A percentile compares a stretch with the other conserved stretches of the same genome.
phyloP scores from a whole-genome alignment of 768 basidiomycete species.

The Leccinum subgranulosum region DNA sequence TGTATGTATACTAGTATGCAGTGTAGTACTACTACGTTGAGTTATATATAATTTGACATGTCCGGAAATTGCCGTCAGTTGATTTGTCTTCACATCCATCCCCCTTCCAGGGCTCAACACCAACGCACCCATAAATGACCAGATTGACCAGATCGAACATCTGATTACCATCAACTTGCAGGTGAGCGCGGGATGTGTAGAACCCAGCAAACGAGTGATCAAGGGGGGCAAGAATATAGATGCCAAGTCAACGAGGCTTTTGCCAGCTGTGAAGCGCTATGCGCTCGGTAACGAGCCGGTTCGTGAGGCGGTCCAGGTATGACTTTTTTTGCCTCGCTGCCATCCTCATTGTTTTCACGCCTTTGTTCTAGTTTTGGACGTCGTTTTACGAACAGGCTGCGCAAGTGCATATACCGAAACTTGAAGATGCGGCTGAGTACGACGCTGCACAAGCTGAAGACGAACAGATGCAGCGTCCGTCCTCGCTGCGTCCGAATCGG shows the following conservation, averaged over 20 bases:
- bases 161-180: slow-evolving; percentile 90
- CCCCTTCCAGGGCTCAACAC: slow-evolving; percentile 70
- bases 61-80: no score
- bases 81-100: slow-evolving; percentile 49
- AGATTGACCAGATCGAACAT: slow-evolving; percentile 95
- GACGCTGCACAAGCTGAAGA: slow-evolving; percentile 48
- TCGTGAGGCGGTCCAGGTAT: slow-evolving; percentile 84
- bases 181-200: slow-evolving; percentile 36
- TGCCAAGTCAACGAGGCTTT: slow-evolving; percentile 79
- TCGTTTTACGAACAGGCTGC: slow-evolving; percentile 96
- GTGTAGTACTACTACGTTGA: no score
- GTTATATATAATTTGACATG: no score
- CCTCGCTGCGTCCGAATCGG: slow-evolving; percentile 12
- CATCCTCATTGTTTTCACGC: not conserved
- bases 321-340: not conserved
- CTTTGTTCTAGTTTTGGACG: slow-evolving; percentile 79
- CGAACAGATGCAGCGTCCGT: slow-evolving; percentile 38
- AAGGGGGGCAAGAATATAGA: slow-evolving; percentile 68
- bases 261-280: slow-evolving; percentile 21
- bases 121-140: slow-evolving; percentile 65
- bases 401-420: slow-evolving; percentile 75
- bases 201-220: slow-evolving; percentile 6
- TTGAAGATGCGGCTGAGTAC: slow-evolving; percentile 61
- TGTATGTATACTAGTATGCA: no score
- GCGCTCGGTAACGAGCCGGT: slow-evolving; percentile 78